Base-by-base conservation (phyloP, 2,329 filamentous ascomycete genomes). In the Bipolaris victoriae region DNA sequence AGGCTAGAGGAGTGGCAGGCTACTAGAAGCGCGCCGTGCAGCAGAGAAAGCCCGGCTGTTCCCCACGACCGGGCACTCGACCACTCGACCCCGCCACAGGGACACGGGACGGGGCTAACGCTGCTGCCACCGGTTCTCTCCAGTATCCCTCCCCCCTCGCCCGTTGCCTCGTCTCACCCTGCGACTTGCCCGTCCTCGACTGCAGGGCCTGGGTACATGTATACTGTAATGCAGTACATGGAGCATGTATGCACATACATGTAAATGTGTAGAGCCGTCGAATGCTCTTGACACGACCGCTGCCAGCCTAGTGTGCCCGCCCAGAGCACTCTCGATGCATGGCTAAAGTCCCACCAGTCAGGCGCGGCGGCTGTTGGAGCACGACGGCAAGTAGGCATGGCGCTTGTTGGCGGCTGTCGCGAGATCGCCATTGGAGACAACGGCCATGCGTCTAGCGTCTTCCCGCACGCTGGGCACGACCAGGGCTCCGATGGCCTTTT, bases 1-100 rank as follows among this genome's bases (percentile, higher is more conserved):
- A 62, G 59, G 54, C 55, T 35, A 24, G 36, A 41, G 39, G 16
- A 39, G 36, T 31, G 29, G 29, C 16, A 39, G 48, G 45, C 22
- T 52, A 47, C 48, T 52, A 52, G 31, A 41, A 22, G 20, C 40
- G 13, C 40, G 31, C 29, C 40, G 15, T 16, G 50, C 50, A 45
- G 33, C 41, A 26, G 39, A 44, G 43, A 47, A 29, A 36, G 43
- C 41, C 51, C 50, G 50, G 41, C 31, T 18, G 44, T 41, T 54
- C 49, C 56, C 59, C 60, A 57, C 45, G 47, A 55, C 54, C 59
- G 45, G 55, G 55, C 16, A 16, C 16, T 16, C 16, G 16, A 16
- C 22, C 52, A 59, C 51, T 43, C 44, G 45, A 51, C 55, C 52
- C 58, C 57, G 57, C 57, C 57, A 55, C 52, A 47, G 45, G 57